Conservation (phyloP, 345 rosid species). For the Erucastrum elatum region DNA sequence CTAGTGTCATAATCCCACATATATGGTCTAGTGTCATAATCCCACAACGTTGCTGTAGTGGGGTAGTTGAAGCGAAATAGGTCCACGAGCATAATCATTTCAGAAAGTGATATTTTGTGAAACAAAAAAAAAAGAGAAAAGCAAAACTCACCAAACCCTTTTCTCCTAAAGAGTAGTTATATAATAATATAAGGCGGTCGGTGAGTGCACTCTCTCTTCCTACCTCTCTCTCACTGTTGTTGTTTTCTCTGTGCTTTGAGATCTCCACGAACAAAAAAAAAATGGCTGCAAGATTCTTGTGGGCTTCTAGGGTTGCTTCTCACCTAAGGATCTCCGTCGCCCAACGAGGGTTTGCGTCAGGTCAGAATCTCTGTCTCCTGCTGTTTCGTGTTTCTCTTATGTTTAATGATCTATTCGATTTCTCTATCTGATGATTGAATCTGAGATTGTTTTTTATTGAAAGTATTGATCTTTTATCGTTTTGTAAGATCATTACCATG, state of each 20-base stretch:
- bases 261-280: slow-evolving; percentile 15
- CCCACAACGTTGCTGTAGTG: slow-evolving; percentile 7
- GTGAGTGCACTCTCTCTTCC: slow-evolving; percentile 29
- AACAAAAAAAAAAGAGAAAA: background rate
- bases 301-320: slow-evolving; percentile 95
- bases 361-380: slow-evolving; percentile 39
- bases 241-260: slow-evolving; percentile 18
- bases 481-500: background rate
- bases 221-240: slow-evolving; percentile 2
- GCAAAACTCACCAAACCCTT: slow-evolving; percentile 40
- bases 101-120: slow-evolving; percentile 18
- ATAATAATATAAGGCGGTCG: slow-evolving; percentile 24
- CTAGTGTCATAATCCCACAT: slow-evolving; percentile 1
- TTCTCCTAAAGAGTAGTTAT: slow-evolving; percentile 25
- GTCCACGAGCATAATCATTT: slow-evolving; percentile 18
- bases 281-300: slow-evolving; percentile 76
- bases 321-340: slow-evolving; percentile 75
- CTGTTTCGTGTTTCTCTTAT: background rate
- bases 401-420: background rate
- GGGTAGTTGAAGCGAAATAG: slow-evolving; percentile 15
- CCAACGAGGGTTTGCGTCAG: slow-evolving; percentile 73
- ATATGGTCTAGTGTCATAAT: slow-evolving; percentile 21
- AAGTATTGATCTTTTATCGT: background rate
- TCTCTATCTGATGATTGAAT: slow-evolving; percentile 17
- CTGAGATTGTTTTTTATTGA: slow-evolving; percentile 6